Percentiles rank a stretch among this genome's conserved stretches.
Conservation (phyloP, 2,329 filamentous ascomycete species). For the Cercospora zeina region DNA sequence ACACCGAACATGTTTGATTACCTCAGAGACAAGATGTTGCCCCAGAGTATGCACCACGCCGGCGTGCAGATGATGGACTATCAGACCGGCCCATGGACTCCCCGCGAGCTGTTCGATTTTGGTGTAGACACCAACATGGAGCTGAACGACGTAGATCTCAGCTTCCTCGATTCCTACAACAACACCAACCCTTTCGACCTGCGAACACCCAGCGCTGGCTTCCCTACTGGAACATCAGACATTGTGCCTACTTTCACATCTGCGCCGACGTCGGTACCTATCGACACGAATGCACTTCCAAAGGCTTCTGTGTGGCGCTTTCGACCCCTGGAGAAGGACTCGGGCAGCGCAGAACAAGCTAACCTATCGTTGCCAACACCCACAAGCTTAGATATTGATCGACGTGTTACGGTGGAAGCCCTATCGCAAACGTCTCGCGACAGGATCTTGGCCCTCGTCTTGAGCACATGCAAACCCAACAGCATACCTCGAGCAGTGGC, state of each 20-base stretch:
- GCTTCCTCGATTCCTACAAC: constrained; percentile 50
- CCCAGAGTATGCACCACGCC: constrained; percentile 25
- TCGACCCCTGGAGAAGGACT: constrained; percentile 43
- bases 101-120: constrained; percentile 49
- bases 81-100: constrained; percentile 45
- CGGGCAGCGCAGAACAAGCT: constrained; percentile 40
- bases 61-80: constrained; percentile 37
- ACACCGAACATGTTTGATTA: constrained; percentile 40
- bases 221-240: constrained; percentile 38
- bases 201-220: constrained; percentile 39
- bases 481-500: constrained; percentile 55
- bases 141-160: constrained; percentile 49
- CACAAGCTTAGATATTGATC: constrained; percentile 43
- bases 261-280: constrained; percentile 35
- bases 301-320: constrained; percentile 51
- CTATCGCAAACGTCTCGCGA: constrained; percentile 53
- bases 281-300: constrained; percentile 43
- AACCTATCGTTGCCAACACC: constrained; percentile 46
- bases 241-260: constrained; percentile 40
- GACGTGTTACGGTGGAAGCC: constrained; percentile 47
- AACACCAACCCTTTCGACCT: constrained; percentile 47
- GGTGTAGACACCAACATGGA: constrained; percentile 50
- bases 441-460: constrained; percentile 63
- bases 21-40: constrained; percentile 40
- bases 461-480: constrained; percentile 58